A percentile compares a stretch with the other conserved stretches of the same genome.
These are phyloP conservation scores for Boletus rubropictus DNA, from an alignment of 768 basidiomycete genomes.

Conservation along the genomic window DNA sequence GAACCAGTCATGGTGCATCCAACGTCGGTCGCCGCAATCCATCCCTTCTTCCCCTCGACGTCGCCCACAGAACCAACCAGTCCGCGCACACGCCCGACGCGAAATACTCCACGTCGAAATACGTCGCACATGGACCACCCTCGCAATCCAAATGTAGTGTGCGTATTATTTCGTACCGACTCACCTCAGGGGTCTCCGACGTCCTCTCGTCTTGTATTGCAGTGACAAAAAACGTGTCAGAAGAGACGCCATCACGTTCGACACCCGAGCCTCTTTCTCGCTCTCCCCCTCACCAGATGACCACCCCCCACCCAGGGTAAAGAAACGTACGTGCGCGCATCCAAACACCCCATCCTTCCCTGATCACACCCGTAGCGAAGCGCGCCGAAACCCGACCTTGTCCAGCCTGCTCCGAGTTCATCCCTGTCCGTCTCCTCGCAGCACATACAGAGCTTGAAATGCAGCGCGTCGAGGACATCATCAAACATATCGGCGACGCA, in stretches of 20 bases:
- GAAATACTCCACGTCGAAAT: background rate
- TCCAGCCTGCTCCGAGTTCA: constrained; percentile 66
- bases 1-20: constrained; percentile 8
- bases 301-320: constrained; percentile 31
- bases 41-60: constrained; percentile 11
- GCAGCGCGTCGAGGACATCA: constrained; percentile 63
- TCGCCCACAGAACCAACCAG: background rate
- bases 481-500: constrained; percentile 55
- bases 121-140: constrained; percentile 9
- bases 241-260: constrained; percentile 10
- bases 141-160: constrained; percentile 20
- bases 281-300: constrained; percentile 33
- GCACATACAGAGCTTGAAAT: constrained; percentile 61
- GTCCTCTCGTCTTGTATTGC: background rate
- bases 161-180: constrained; percentile 10
- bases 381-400: constrained; percentile 71
- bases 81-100: background rate
- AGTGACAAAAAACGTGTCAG: constrained; percentile 50
- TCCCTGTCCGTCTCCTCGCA: constrained; percentile 66
- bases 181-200: background rate
- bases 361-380: constrained; percentile 41
- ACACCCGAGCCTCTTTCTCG: constrained; percentile 26
- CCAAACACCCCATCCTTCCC: background rate
- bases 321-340: constrained; percentile 41
- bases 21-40: constrained; percentile 7